Conservation (phyloP, 768 basidiomycete species). For the Tricholoma flavovirens region DNA sequence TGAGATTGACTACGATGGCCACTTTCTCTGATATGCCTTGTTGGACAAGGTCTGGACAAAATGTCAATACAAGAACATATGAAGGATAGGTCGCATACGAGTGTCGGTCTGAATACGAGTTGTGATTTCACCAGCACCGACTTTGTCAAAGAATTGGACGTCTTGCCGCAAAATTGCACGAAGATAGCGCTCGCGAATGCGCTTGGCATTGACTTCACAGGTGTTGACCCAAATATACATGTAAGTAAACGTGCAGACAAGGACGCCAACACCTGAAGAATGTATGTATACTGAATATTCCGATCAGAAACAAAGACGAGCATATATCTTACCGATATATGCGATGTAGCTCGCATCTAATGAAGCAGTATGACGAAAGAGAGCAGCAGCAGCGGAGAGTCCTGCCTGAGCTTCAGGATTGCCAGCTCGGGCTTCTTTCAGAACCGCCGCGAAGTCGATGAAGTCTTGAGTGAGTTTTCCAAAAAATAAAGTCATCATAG, state of each 20-base stretch:
- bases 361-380: too few species aligned
- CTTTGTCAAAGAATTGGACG: constrained; percentile 86
- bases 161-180: constrained; percentile 78
- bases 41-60: constrained; percentile 86
- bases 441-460: constrained; percentile 48
- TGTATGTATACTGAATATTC: too few species aligned
- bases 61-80: too few species aligned
- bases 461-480: constrained; percentile 74
- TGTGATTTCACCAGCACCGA: constrained; percentile 93
- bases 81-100: too few species aligned
- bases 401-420: too few species aligned
- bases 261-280: constrained; percentile 63
- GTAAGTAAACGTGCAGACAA: constrained; percentile 65
- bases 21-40: constrained; percentile 91
- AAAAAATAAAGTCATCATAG: constrained; percentile 79
- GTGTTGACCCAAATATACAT: constrained; percentile 70
- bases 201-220: constrained; percentile 75
- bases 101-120: constrained; percentile 89
- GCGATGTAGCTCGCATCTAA: constrained; percentile 62
- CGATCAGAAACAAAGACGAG: too few species aligned
- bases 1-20: constrained; percentile 56
- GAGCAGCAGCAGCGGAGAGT: too few species aligned
- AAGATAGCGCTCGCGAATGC: constrained; percentile 81
- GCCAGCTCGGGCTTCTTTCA: too few species aligned
- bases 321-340: constrained; percentile 55